These are phyloP conservation scores for Coemansia sp. DNA, from an alignment of 192 early-diverging fungal species.

Conservation along the genomic window DNA sequence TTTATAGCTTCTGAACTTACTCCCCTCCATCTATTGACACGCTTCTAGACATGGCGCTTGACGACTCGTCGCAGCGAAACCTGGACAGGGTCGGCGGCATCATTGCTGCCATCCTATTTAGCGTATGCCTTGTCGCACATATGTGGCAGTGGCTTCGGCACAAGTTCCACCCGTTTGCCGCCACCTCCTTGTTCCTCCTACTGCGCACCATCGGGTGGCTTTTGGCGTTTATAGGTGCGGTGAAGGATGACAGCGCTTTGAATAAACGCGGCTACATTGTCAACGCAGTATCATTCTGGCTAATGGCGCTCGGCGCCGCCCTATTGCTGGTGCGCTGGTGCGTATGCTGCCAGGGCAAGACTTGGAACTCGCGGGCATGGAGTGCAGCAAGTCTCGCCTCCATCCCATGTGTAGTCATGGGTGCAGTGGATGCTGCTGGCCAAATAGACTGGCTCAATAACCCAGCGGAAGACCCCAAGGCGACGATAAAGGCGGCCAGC, in stretches of 20 bases:
- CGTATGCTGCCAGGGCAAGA: slow-evolving; percentile 28
- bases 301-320: slow-evolving; percentile 30
- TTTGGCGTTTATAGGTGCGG: slow-evolving; percentile 38
- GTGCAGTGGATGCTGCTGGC: slow-evolving; percentile 46
- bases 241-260: slow-evolving; percentile 24
- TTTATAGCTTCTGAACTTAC: slow-evolving; percentile 3
- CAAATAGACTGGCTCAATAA: slow-evolving; percentile 52
- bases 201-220: slow-evolving; percentile 49
- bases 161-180: slow-evolving; percentile 31
- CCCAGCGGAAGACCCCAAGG: slow-evolving; percentile 19
- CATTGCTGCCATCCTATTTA: slow-evolving; percentile 36
- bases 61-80: slow-evolving; percentile 28
- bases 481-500: slow-evolving; percentile 27
- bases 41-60: slow-evolving; percentile 21
- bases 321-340: slow-evolving; percentile 42
- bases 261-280: slow-evolving; percentile 50
- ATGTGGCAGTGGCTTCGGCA: slow-evolving; percentile 44
- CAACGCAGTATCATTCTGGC: slow-evolving; percentile 44
- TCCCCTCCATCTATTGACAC: neutral
- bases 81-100: slow-evolving; percentile 51
- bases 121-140: slow-evolving; percentile 31
- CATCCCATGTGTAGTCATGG: slow-evolving; percentile 33
- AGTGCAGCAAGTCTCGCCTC: slow-evolving; percentile 19
- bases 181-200: slow-evolving; percentile 28
- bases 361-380: slow-evolving; percentile 30